Base-by-base conservation (phyloP, 2,329 filamentous ascomycete genomes). In the Aspergillus pseudoterreus region DNA sequence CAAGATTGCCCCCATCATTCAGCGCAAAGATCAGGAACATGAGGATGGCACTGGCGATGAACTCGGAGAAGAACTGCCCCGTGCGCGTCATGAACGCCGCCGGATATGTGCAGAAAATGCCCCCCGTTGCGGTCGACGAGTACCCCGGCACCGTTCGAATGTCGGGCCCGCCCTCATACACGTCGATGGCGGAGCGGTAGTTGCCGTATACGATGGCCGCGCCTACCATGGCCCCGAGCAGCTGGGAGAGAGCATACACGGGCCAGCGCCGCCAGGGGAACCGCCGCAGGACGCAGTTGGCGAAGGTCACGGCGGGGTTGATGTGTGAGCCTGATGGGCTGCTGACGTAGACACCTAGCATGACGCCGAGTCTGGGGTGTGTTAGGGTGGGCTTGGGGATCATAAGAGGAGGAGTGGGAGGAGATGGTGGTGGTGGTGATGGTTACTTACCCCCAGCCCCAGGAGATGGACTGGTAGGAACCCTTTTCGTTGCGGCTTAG, bases 51-150 rank as follows among this genome's bases (percentile, higher is more conserved):
- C 80, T 85, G 14, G 85, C 83, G 45, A 90, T 75, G 57, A 89
- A 85, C 60, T 90, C 87, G 17, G 82, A 85, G 63, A 89, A 87
- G 71, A 88, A 87, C 71, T 86, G 82, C 44, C 79, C 82, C 0
- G 82, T 81, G 45, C 79, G 82, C 2, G 82, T 84, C 75, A 89
- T 78, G 67, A 89, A 75, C 1, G 62, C 58, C 1, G 69, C 71
- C 0, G 86, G 86, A 60, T 90, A 90, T 0, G 87, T 89, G 75
- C 82, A 86, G 66, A 90, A 90, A 57, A 90, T 82, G 2, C 82
- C 85, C 0, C 84, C 87, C 5, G 85, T 85, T 1, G 85, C 79
- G 42, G 80, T 86, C 22, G 71, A 65, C 8, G 74, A 79, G 38
- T 70, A 80, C 8, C 63, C 70, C 2, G 78, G 78, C 0, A 89